phyloP scores from a whole-genome alignment of 345 rosid species.

The Rubroshorea leprosula region DNA sequence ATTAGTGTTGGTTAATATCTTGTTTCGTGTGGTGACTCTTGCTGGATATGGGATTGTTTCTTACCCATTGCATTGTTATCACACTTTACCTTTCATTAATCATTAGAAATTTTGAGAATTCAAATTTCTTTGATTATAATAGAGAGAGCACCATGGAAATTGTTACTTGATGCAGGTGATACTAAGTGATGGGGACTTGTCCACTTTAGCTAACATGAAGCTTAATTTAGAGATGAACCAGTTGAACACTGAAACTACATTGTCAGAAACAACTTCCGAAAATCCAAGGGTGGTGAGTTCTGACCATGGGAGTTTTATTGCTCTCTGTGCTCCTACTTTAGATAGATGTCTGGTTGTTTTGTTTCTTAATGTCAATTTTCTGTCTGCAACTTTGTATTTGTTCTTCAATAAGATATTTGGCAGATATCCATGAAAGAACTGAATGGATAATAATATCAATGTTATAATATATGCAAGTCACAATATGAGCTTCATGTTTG shows the following conservation, averaged over 20 bases:
- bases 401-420: too few relatives aligned
- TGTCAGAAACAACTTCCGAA: slow-evolving; percentile 20
- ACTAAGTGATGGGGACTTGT: slow-evolving; percentile 66
- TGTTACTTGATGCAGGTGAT: slow-evolving; percentile 47
- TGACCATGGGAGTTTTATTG: slow-evolving; percentile 3
- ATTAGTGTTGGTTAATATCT: slow-evolving; percentile 2
- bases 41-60: not conserved
- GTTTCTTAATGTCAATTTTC: not conserved
- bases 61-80: not conserved
- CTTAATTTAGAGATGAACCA: slow-evolving; percentile 52
- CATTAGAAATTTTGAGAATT: not conserved
- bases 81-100: not conserved
- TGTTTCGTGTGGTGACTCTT: slow-evolving; percentile 6
- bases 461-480: too few relatives aligned
- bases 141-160: not conserved
- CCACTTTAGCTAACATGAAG: slow-evolving; percentile 73
- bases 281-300: slow-evolving; percentile 38
- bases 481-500: too few relatives aligned
- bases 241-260: slow-evolving; percentile 22
- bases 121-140: not conserved
- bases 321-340: slow-evolving; percentile 6
- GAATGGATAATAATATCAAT: too few relatives aligned
- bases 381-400: not conserved
- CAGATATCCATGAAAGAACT: too few relatives aligned
- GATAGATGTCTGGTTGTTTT: not conserved